These are phyloP conservation scores for Euptelea pleiosperma DNA, from an alignment of 164 flowering plant genomes.

Conservation along the genomic window DNA sequence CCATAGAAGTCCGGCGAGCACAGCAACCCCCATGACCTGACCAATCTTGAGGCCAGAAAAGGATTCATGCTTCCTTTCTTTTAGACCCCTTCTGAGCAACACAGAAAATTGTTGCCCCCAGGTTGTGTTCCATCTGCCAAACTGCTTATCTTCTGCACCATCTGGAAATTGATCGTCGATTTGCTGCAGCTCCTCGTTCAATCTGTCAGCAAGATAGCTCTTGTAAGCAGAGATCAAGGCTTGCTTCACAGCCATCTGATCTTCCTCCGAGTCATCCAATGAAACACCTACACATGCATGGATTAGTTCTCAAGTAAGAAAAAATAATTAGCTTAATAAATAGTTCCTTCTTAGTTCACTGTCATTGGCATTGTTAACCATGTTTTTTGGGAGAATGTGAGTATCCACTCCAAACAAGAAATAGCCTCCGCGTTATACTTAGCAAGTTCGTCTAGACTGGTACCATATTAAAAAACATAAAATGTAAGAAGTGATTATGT, in stretches of 20 bases:
- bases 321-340: not conserved
- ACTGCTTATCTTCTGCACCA: constrained; percentile 17
- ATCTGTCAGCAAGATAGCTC: constrained; percentile 19
- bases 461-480: too few relatives aligned
- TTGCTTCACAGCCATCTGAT: constrained; percentile 20
- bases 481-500: too few relatives aligned
- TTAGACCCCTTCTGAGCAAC: constrained; percentile 46
- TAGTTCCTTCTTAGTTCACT: too few relatives aligned
- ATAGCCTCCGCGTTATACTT: too few relatives aligned
- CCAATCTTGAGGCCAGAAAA: constrained; percentile 39
- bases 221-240: constrained; percentile 30
- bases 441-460: too few relatives aligned
- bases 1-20: constrained; percentile 53
- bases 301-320: not conserved
- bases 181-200: constrained; percentile 23
- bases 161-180: not conserved
- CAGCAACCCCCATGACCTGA: constrained; percentile 41
- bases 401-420: too few relatives aligned
- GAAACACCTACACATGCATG: constrained; percentile 24
- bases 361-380: too few relatives aligned
- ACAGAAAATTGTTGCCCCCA: constrained; percentile 70
- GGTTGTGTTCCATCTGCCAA: constrained; percentile 44
- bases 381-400: too few relatives aligned
- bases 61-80: constrained; percentile 49
- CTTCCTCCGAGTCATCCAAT: constrained; percentile 20